phyloP scores from a whole-genome alignment of 2,329 filamentous ascomycete species.

The Cladosporium sp. region DNA sequence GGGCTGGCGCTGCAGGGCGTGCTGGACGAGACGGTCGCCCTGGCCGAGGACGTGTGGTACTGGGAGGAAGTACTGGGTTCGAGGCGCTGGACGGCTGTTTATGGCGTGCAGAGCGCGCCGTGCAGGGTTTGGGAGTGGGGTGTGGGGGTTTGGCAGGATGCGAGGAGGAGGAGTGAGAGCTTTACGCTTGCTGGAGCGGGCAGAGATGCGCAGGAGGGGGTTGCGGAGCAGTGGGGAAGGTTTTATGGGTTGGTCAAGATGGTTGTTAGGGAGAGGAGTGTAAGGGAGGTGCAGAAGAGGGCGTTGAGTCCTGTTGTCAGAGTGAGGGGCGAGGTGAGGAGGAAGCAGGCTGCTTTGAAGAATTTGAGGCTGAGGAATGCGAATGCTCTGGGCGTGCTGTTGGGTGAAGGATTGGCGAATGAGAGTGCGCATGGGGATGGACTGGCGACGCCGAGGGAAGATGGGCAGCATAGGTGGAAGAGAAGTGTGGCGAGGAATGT shows the following conservation, averaged over 20 bases:
- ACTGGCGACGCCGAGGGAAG: constrained; percentile 24
- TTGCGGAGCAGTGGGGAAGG: constrained; percentile 29
- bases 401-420: constrained; percentile 74
- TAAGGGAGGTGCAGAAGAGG: constrained; percentile 65
- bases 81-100: constrained; percentile 72
- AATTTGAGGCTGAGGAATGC: constrained; percentile 76
- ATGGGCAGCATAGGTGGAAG: constrained; percentile 57
- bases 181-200: constrained; percentile 25
- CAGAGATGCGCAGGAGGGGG: constrained; percentile 28
- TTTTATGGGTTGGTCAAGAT: constrained; percentile 81
- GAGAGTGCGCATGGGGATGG: constrained; percentile 37
- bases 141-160: constrained; percentile 65
- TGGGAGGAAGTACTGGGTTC: constrained; percentile 88
- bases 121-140: constrained; percentile 68
- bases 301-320: constrained; percentile 76
- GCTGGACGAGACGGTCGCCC: constrained; percentile 74
- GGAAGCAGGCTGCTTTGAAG: constrained; percentile 68
- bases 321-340: constrained; percentile 68
- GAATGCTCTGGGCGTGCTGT: constrained; percentile 78
- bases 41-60: constrained; percentile 89
- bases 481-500: constrained; percentile 75
- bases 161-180: constrained; percentile 35
- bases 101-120: constrained; percentile 82
- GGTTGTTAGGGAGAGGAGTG: constrained; percentile 67
- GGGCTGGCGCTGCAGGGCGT: constrained; percentile 73